Evolutionary conservation across 2,329 filamentous ascomycete genomes (phyloP), one percentile per base, ranked within the genome.

Genomic region (Dactylonectria macrodidyma): DNA sequence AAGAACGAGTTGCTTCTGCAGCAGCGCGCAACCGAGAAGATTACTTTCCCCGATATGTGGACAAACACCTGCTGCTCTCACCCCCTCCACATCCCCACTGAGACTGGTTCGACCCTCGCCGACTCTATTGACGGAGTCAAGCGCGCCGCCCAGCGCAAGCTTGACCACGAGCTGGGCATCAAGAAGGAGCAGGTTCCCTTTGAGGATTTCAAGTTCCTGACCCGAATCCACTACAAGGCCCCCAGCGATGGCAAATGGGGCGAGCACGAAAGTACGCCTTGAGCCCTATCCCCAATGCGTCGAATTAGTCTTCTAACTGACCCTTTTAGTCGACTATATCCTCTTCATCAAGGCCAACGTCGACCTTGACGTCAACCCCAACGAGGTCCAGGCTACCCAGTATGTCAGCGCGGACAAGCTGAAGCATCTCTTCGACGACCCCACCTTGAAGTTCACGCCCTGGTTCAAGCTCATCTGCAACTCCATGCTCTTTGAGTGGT

Each of bases 401-500:
- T 99, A 97, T 77, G 95, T 98, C 68, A 91, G 91, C 24, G 88
- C 93, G 47, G 91, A 95, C 26, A 91, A 95, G 76, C 87, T 99
- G 73, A 96, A 94, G 87, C 80, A 88, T 74, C 93, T 95, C 87
- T 98, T 99, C 81, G 85, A 91, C 77, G 92, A 98, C 78, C 90
- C 92, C 3, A 87, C 84, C 60, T 87, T 97, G 75, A 93, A 92
- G 77, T 98, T 98, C 82, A 99, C 96, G 1, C 96, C 96, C 1
- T 99, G 96, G 96, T 99, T 99, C 87, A 97, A 97, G 87, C 91
- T 99, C 74, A 98, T 99, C 78, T 99, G 96, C 88, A 89, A 98
- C 81, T 95, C 94, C 56, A 95, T 98, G 93, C 89, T 99, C 48
- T 99, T 97, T 77, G 92, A 98, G 82, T 99, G 96, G 96, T 99